Evolutionary conservation across 1,284 basidiomycete species (phyloP).

Genomic region (Heterobasidion occidentale): DNA sequence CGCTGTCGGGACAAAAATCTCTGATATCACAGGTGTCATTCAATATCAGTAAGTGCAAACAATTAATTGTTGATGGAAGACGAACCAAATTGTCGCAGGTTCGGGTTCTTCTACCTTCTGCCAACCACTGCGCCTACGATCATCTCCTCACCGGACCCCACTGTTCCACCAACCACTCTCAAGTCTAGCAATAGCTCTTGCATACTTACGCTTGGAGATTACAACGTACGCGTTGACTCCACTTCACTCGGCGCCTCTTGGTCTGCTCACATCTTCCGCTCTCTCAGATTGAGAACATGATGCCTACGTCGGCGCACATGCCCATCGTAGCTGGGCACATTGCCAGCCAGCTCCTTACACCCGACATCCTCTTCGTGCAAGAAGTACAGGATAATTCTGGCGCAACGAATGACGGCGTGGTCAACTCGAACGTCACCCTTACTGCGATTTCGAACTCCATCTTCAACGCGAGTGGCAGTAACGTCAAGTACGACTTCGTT

Average conservation of each 20-base stretch:
- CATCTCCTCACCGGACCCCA: conserved; percentile 27
- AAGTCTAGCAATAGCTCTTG: conserved; percentile 30
- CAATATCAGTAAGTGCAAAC: conserved; percentile 36
- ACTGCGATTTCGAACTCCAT: conserved; percentile 43
- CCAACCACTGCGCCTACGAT: conserved; percentile 47
- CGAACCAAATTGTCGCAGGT: conserved; percentile 9
- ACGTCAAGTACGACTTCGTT: conserved; percentile 37
- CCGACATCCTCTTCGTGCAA: conserved; percentile 58
- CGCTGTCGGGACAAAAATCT: conserved; percentile 37
- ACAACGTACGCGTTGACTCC: conserved; percentile 34
- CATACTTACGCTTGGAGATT: conserved; percentile 50
- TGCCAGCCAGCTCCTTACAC: conserved; percentile 38
- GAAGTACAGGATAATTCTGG: conserved; percentile 64
- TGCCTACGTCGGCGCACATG: conserved; percentile 41
- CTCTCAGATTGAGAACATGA: conserved; percentile 50
- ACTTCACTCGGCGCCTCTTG: background rate
- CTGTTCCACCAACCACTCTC: conserved; percentile 32
- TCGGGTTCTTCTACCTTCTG: conserved; percentile 47
- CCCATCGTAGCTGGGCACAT: conserved; percentile 48
- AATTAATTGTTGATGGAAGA: too few species aligned
- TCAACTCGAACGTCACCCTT: conserved; percentile 48
- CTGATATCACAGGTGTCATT: conserved; percentile 51
- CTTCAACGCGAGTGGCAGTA: conserved; percentile 28
- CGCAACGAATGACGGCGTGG: conserved; percentile 44
- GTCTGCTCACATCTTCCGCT: background rate